A percentile compares a stretch with the other conserved stretches of the same genome.
These are phyloP conservation scores for Syncephalastrum racemosum DNA, from an alignment of 371 early-diverging fungal genomes.

Conservation along the genomic window DNA sequence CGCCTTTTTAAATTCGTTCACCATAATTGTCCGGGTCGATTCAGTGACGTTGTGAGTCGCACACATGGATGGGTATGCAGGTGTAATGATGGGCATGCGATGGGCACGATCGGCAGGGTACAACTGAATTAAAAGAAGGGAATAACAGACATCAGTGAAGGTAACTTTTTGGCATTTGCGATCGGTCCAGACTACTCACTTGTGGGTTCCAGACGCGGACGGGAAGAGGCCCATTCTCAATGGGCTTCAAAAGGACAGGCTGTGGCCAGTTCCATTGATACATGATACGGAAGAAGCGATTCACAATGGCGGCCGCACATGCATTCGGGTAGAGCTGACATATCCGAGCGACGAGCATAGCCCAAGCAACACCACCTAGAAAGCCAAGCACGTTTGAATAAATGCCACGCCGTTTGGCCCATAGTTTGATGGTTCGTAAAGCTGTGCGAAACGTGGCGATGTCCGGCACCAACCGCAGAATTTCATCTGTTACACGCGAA, in stretches of 20 bases:
- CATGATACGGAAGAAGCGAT: constrained; percentile 92
- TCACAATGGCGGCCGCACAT: constrained; percentile 82
- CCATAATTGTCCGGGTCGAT: constrained; percentile 88
- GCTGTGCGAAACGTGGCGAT: constrained; percentile 89
- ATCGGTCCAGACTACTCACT: constrained; percentile 23
- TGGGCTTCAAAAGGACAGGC: constrained; percentile 92
- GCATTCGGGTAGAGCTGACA: constrained; percentile 99
- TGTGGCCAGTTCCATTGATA: constrained; percentile 97
- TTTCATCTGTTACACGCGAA: constrained; percentile 99
- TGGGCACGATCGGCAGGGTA: constrained; percentile 91
- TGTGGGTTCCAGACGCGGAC: constrained; percentile 99
- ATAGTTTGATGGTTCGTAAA: constrained; percentile 95
- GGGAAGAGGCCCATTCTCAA: constrained; percentile 91
- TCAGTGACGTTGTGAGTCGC: constrained; percentile 98
- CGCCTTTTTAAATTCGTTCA: constrained; percentile 82
- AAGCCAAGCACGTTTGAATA: constrained; percentile 99
- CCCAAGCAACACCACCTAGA: constrained; percentile 99
- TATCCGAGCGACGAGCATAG: constrained; percentile 96
- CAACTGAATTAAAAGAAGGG: constrained; percentile 36
- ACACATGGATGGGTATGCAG: constrained; percentile 99
- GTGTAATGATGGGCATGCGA: constrained; percentile 99
- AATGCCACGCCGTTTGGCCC: constrained; percentile 97
- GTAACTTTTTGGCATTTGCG: neutral
- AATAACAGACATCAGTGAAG: neutral
- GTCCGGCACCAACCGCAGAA: constrained; percentile 94